Evolutionary conservation across 2,329 filamentous ascomycete genomes (phyloP), one percentile per base, ranked within the genome.

Genomic region (Zymoseptoria brevis): DNA sequence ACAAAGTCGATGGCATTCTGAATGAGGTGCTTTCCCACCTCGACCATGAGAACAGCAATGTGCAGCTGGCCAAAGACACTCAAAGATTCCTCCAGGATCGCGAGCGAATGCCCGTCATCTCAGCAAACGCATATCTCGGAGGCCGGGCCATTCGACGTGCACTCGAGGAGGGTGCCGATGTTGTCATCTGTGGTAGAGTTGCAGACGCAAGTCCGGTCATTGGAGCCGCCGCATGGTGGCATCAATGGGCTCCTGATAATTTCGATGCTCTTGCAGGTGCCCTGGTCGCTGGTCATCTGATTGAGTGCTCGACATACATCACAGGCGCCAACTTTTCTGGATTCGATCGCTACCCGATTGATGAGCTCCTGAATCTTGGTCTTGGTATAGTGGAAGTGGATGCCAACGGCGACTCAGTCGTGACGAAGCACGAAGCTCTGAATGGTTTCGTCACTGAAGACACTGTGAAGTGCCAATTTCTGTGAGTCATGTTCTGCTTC

Each of bases 381-480:
- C 67, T 66, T 41, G 68, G 67, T 0, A 68, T 73, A 19, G 69
- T 66, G 2, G 71, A 72, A 50, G 66, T 72, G 3, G 68, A 66
- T 1, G 68, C 69, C 19, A 67, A 73, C 50, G 69, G 71, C 11
- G 70, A 72, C n/a, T 73, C 71, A 60, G 66, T 60, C 19, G 67
- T 73, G 24, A 69, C 69, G 19, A 75, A 75, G 62, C 72, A 73
- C 54, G 64, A 70, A 19, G 67, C 65, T 1, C 68, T 72, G 45
- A 70, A 68, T 26, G 74, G 74, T 48, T 67, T 67, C 53, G 71
- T 75, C 4, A 72, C 74, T 0, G 75, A 77, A 11, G 76, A 81
- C 58, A 83, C 80, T 1, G 77, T 80, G 51, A 78, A 76, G 0
- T 78, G 76, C 9, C 81, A 83, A 60, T 70, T 82, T 5, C 62